These are phyloP conservation scores for Cercospora sp. DNA, from an alignment of 2,329 filamentous ascomycete genomes.

Conservation along the genomic window DNA sequence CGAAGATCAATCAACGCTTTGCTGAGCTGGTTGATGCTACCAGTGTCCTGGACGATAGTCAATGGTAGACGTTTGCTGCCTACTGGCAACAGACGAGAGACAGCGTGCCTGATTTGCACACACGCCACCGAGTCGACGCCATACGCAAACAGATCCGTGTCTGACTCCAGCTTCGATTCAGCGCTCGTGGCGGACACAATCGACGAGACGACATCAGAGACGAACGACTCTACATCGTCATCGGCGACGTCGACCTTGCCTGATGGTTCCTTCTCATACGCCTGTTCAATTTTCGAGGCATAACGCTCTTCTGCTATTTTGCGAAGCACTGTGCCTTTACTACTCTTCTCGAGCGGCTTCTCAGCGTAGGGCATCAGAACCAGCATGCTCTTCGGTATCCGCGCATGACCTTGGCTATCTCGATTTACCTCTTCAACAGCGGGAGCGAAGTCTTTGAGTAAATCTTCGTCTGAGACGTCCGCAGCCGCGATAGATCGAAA, in stretches of 20 bases:
- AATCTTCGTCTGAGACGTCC: slow-evolving; percentile 38
- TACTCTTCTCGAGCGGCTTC: slow-evolving; percentile 57
- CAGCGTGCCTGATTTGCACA: slow-evolving; percentile 51
- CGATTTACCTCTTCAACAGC: slow-evolving; percentile 51
- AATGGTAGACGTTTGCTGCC: slow-evolving; percentile 49
- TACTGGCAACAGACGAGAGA: slow-evolving; percentile 41
- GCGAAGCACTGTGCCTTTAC: slow-evolving; percentile 62
- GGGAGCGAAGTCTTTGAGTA: slow-evolving; percentile 48
- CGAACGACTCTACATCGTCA: slow-evolving; percentile 34
- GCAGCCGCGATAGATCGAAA: slow-evolving; percentile 45
- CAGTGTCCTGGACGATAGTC: slow-evolving; percentile 62
- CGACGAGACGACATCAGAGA: slow-evolving; percentile 37
- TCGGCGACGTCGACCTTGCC: slow-evolving; percentile 35
- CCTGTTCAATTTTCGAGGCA: slow-evolving; percentile 46
- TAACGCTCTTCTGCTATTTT: slow-evolving; percentile 54
- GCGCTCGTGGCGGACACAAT: slow-evolving; percentile 17
- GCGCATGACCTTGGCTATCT: slow-evolving; percentile 53
- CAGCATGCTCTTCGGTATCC: slow-evolving; percentile 54
- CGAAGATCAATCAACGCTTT: slow-evolving; percentile 44
- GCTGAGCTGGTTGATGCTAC: slow-evolving; percentile 50
- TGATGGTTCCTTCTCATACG: slow-evolving; percentile 44
- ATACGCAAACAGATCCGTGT: slow-evolving; percentile 56
- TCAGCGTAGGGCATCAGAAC: slow-evolving; percentile 45
- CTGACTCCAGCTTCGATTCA: slow-evolving; percentile 8
- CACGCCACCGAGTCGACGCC: slow-evolving; percentile 63